phyloP scores from a whole-genome alignment of 2,329 filamentous ascomycete species.

The Colletotrichum orbiculare region DNA sequence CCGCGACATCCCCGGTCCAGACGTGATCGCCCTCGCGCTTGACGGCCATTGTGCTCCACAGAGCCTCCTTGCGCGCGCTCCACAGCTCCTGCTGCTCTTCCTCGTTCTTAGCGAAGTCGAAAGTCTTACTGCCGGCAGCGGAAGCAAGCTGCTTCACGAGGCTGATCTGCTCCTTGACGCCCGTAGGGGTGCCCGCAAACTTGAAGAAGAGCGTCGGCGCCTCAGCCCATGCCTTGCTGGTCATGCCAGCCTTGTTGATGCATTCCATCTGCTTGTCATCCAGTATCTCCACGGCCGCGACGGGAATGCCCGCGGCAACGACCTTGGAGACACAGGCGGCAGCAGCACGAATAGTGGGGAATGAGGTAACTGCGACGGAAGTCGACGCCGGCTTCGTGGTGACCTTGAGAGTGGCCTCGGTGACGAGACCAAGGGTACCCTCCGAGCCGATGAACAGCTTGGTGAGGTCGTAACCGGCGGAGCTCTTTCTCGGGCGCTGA shows the following conservation, averaged over 20 bases:
- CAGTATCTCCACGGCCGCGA: slow-evolving; percentile 92
- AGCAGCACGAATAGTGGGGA: slow-evolving; percentile 72
- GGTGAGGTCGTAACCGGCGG: slow-evolving; percentile 91
- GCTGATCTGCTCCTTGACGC: slow-evolving; percentile 82
- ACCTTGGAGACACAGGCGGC: slow-evolving; percentile 84
- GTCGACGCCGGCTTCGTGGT: slow-evolving; percentile 83
- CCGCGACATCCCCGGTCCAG: slow-evolving; percentile 89
- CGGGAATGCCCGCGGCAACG: slow-evolving; percentile 82
- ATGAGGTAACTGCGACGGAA: slow-evolving; percentile 79
- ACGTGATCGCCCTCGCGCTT: slow-evolving; percentile 75
- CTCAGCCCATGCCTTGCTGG: slow-evolving; percentile 75
- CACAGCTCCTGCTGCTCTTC: slow-evolving; percentile 82
- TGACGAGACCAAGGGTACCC: slow-evolving; percentile 90
- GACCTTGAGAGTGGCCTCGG: slow-evolving; percentile 89
- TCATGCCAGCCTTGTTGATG: slow-evolving; percentile 74
- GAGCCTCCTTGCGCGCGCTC: slow-evolving; percentile 84
- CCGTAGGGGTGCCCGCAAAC: slow-evolving; percentile 75
- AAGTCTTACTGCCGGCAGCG: slow-evolving; percentile 70
- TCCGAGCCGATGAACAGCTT: slow-evolving; percentile 91
- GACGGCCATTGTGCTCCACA: slow-evolving; percentile 82
- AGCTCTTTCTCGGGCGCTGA: slow-evolving; percentile 88
- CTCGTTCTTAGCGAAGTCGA: slow-evolving; percentile 79
- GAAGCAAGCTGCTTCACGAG: slow-evolving; percentile 74
- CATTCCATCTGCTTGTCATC: slow-evolving; percentile 89
- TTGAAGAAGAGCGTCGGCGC: slow-evolving; percentile 87